Percentiles rank a stretch among this genome's conserved stretches.
Evolutionary conservation across 2,329 filamentous ascomycete genomes (phyloP).

Genomic region (Trichocomaceae sp.): DNA sequence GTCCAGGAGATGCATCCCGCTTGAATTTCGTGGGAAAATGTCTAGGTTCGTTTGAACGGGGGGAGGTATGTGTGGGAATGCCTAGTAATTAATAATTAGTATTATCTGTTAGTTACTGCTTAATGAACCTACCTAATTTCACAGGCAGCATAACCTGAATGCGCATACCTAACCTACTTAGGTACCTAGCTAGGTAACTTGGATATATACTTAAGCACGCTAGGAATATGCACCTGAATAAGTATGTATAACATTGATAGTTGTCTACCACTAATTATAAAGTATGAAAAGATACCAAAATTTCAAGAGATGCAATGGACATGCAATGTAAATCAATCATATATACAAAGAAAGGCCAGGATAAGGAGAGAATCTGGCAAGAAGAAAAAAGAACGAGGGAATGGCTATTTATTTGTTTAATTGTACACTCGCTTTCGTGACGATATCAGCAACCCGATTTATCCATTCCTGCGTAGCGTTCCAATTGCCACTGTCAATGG

Average conservation of each 20-base stretch:
- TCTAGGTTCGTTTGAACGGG: too few relatives aligned
- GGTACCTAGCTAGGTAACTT: too few relatives aligned
- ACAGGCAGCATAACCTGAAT: too few relatives aligned
- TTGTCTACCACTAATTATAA: background rate
- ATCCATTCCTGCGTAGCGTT: conserved; percentile 59
- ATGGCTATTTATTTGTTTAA: conserved; percentile 39
- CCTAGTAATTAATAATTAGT: too few relatives aligned
- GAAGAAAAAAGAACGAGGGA: conserved; percentile 3
- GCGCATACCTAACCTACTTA: too few relatives aligned
- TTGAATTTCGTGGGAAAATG: too few relatives aligned
- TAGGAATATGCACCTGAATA: background rate
- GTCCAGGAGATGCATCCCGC: background rate
- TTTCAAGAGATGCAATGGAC: background rate
- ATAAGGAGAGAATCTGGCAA: background rate
- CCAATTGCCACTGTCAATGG: conserved; percentile 67
- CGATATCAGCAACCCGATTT: conserved; percentile 62
- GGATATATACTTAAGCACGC: background rate
- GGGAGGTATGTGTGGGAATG: too few relatives aligned
- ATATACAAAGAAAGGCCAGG: background rate
- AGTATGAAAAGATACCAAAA: background rate
- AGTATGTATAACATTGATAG: background rate
- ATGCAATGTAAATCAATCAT: background rate
- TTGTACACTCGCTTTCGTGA: conserved; percentile 54
- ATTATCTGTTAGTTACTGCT: too few relatives aligned
- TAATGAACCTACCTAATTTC: too few relatives aligned